Percentiles rank a stretch among this genome's conserved stretches.
phyloP scores from a whole-genome alignment of 495 filamentous ascomycete genomes.

The Ascobolus immersus region DNA sequence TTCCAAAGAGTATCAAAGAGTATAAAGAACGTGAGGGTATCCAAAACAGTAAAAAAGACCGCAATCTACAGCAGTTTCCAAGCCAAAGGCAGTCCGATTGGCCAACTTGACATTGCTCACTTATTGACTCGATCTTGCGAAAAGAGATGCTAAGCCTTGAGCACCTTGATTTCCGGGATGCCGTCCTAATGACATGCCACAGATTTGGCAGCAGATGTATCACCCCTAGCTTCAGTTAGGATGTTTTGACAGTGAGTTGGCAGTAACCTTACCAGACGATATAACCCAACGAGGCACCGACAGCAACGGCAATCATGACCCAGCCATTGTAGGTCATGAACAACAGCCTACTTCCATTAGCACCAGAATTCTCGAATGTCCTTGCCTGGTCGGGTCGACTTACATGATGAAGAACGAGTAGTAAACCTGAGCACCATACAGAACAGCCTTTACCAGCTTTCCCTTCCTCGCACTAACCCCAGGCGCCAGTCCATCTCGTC shows the following conservation, averaged over 20 bases:
- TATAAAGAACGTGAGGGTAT: too few relatives aligned
- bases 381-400: constrained; percentile 19
- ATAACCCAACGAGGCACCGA: constrained; percentile 77
- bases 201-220: constrained; percentile 39
- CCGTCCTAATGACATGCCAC: constrained; percentile 62
- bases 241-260: too few relatives aligned
- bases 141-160: too few relatives aligned
- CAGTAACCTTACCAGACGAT: too few relatives aligned
- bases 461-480: constrained; percentile 22
- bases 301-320: constrained; percentile 77
- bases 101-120: too few relatives aligned
- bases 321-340: constrained; percentile 99
- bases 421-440: constrained; percentile 89
- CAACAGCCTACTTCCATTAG: constrained; percentile 39
- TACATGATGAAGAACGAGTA: constrained; percentile 99
- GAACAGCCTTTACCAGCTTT: constrained; percentile 48
- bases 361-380: not conserved
- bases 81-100: too few relatives aligned
- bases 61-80: too few relatives aligned
- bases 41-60: too few relatives aligned
- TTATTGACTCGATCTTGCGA: too few relatives aligned
- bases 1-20: too few relatives aligned
- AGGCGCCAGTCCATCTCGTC: constrained; percentile 20
- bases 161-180: too few relatives aligned
- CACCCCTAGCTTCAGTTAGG: too few relatives aligned